These are phyloP conservation scores for Endotrypanum monterogeii DNA, from an alignment of 208 protist genomes.

Conservation along the genomic window DNA sequence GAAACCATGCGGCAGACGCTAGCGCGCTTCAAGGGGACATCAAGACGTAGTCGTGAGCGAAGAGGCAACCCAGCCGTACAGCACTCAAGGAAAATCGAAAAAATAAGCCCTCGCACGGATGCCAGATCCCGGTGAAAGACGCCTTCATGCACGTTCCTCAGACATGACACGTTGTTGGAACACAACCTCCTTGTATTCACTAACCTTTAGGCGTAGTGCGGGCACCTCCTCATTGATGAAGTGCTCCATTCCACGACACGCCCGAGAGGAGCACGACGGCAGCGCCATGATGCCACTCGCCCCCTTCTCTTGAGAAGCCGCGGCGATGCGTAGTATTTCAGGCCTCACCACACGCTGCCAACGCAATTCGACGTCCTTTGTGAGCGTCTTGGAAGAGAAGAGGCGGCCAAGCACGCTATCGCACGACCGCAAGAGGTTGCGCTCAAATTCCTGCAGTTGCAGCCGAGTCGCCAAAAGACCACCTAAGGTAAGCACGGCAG, in stretches of 20 bases:
- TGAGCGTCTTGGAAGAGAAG: conserved; percentile 45
- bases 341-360: conserved; percentile 64
- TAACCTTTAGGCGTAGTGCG: conserved; percentile 39
- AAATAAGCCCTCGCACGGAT: background rate
- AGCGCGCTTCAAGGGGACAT: background rate
- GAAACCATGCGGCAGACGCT: background rate
- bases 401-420: conserved; percentile 48
- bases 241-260: conserved; percentile 33
- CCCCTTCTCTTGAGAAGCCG: conserved; percentile 21
- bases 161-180: conserved; percentile 4
- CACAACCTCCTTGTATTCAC: conserved; percentile 41
- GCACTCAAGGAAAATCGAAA: background rate
- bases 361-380: conserved; percentile 50
- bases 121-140: background rate
- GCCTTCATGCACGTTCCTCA: background rate
- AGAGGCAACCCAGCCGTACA: background rate
- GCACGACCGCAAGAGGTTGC: conserved; percentile 22
- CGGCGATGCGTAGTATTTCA: conserved; percentile 40
- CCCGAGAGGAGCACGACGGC: conserved; percentile 43
- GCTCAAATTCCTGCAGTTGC: conserved; percentile 37
- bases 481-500: conserved; percentile 17
- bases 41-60: background rate
- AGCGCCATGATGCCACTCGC: conserved; percentile 33
- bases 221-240: conserved; percentile 50
- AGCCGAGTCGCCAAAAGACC: conserved; percentile 16